Base-by-base conservation (phyloP, 257 asterid species). In the Anisodus acutangulus region DNA sequence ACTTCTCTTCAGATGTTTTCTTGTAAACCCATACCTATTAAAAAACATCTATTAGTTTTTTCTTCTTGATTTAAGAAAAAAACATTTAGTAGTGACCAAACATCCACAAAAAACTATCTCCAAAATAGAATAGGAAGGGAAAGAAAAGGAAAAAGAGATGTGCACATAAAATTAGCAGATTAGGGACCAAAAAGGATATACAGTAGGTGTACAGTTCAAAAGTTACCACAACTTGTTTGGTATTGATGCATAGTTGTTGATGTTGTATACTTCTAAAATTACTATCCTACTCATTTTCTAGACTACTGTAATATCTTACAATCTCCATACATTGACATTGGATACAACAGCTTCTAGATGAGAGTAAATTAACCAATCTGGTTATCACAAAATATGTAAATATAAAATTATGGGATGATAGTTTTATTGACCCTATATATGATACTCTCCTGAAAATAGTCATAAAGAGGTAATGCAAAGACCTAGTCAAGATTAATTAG, bases 1-100 rank as follows among this genome's bases (percentile, higher is more conserved):
- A 92, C 84, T 85, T 96, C 92, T 96, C 99, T 88, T 96, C 97
- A 47, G 90, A 90, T 59, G 98, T 92, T 90, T 96, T 96, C 93
- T 96, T 96, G 92, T 96, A 96, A 83, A 94, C 97, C 99, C 98
- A 94, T 54, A 96, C 98, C 99, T 95, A 85, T 57, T 81, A 79
- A 78, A 66, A 83, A 11, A 2, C 16, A 26, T 53, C 7, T 53
- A 78, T 78, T 53, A 78, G 64, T 51, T 41, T 10, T 39, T 41
- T 69, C 16, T 69, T 16, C 78, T 69, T 41, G 78, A 5, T 69
- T 16, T 31, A 31, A 31, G 35, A 84, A 78, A 70, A 59, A 80
- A 15, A 51, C 45, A 53, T 31, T 74, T 53, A 78, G 7, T 26
- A 76, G 63, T 22, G 59, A 51, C 45, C 11, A 51, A 51, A 51